Conservation (phyloP, 352 stramenopile genomes). For the Phytophthora foliorum region DNA sequence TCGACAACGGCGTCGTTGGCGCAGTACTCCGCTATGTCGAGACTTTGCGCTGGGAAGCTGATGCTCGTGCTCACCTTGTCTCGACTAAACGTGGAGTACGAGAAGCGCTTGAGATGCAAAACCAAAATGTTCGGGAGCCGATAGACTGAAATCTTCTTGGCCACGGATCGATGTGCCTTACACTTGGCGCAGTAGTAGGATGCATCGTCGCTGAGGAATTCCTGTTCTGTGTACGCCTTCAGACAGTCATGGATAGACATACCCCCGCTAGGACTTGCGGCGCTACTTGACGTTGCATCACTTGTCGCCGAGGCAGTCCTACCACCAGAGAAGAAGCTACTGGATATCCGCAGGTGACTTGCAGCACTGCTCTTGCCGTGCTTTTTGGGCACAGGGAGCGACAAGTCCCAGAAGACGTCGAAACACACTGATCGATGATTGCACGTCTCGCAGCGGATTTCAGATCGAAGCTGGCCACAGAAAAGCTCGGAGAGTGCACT, state of each 20-base stretch:
- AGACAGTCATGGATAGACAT: conserved; percentile 77
- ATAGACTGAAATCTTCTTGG: conserved; percentile 85
- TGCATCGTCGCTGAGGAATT: conserved; percentile 69
- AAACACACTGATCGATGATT: conserved; percentile 81
- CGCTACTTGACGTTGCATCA: conserved; percentile 11
- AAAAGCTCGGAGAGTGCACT: conserved; percentile 84
- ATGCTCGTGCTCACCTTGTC: conserved; percentile 84
- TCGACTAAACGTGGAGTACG: conserved; percentile 77
- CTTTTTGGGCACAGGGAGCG: conserved; percentile 76
- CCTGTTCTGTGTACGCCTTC: conserved; percentile 76
- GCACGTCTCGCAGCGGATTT: conserved; percentile 82
- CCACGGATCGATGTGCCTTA: conserved; percentile 72
- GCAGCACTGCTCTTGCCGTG: conserved; percentile 44
- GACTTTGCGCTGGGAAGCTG: conserved; percentile 59
- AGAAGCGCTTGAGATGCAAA: conserved; percentile 92
- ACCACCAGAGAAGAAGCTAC: conserved; percentile 45
- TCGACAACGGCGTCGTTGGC: conserved; percentile 72
- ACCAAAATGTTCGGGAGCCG: conserved; percentile 86
- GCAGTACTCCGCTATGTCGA: conserved; percentile 82
- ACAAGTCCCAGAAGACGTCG: conserved; percentile 90
- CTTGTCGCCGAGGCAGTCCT: conserved; percentile 24
- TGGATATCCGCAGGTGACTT: conserved; percentile 44
- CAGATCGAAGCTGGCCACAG: conserved; percentile 81
- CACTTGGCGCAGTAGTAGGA: conserved; percentile 82
- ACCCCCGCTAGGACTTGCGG: conserved; percentile 7